A percentile compares a stretch with the other conserved stretches of the same genome.
Evolutionary conservation across 2,329 filamentous ascomycete species (phyloP).

Genomic region (Fusarium sp.): DNA sequence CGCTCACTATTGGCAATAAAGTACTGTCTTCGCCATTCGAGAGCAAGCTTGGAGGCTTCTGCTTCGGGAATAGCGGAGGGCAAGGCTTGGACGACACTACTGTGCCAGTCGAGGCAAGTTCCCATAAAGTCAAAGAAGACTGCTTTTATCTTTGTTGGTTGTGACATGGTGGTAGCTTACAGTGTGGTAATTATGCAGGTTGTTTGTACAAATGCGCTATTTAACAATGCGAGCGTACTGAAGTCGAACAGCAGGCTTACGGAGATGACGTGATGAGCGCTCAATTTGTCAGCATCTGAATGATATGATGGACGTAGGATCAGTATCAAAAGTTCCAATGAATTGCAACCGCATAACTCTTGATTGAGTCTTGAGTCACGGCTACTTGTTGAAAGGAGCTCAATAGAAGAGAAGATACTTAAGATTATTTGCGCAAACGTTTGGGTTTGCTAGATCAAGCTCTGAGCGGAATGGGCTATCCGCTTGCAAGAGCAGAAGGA

Average conservation of each 20-base stretch:
- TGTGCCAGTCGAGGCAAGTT: slow-evolving; percentile 69
- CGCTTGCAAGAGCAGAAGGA: no score
- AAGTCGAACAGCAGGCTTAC: neutral
- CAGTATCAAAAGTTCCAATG: neutral
- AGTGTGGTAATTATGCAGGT: neutral
- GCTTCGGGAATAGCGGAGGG: slow-evolving; percentile 52
- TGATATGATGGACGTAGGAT: neutral
- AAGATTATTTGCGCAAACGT: no score
- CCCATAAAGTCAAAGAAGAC: slow-evolving; percentile 71
- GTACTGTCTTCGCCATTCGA: slow-evolving; percentile 65
- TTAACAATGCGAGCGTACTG: no score
- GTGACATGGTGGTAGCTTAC: neutral
- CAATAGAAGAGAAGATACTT: no score
- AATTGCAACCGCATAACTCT: fast-evolving
- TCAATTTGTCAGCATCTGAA: no score
- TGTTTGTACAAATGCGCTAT: no score
- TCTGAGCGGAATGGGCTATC: no score
- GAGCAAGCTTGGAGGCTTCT: slow-evolving; percentile 58
- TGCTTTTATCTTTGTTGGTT: slow-evolving; percentile 54
- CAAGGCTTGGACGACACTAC: slow-evolving; percentile 53
- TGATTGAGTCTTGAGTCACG: neutral
- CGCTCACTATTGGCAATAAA: slow-evolving; percentile 61
- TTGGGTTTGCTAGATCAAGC: no score
- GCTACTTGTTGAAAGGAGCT: no score
- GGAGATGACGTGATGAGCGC: neutral